These are phyloP conservation scores for Aegilops longissima DNA, from an alignment of 176 grass and related monocot species.

Conservation along the genomic window DNA sequence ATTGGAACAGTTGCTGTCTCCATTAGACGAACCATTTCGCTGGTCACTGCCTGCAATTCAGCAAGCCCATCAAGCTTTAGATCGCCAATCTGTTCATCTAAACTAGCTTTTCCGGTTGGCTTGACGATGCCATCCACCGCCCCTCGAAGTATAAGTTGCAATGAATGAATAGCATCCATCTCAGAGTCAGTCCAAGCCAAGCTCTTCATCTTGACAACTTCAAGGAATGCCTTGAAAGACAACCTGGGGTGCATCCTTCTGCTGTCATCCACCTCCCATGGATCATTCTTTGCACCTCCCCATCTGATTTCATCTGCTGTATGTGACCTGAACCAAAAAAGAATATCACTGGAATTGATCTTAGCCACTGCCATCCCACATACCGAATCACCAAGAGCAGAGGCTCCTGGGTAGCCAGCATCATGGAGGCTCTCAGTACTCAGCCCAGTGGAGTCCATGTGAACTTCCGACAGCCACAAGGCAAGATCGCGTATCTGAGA, in stretches of 20 bases:
- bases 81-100: slow-evolving; percentile 69
- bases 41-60: slow-evolving; percentile 89
- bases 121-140: slow-evolving; percentile 42
- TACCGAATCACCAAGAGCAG: slow-evolving; percentile 63
- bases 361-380: slow-evolving; percentile 90
- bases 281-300: slow-evolving; percentile 91
- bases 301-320: slow-evolving; percentile 84
- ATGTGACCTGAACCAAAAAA: slow-evolving; percentile 94
- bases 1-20: slow-evolving; percentile 95
- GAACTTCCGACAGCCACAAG: slow-evolving; percentile 72
- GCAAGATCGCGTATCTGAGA: slow-evolving; percentile 74
- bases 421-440: slow-evolving; percentile 91
- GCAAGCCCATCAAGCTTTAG: slow-evolving; percentile 78
- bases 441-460: slow-evolving; percentile 90
- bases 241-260: slow-evolving; percentile 91
- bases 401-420: slow-evolving; percentile 85
- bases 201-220: slow-evolving; percentile 93
- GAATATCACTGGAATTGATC: slow-evolving; percentile 79
- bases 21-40: slow-evolving; percentile 94
- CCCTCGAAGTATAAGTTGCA: slow-evolving; percentile 92
- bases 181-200: slow-evolving; percentile 82
- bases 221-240: slow-evolving; percentile 92
- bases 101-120: slow-evolving; percentile 4
- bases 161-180: slow-evolving; percentile 94
- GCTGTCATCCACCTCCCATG: slow-evolving; percentile 67